Evolutionary conservation across 176 grass and related monocot genomes (phyloP).

Genomic region (Ensete ventricosum): DNA sequence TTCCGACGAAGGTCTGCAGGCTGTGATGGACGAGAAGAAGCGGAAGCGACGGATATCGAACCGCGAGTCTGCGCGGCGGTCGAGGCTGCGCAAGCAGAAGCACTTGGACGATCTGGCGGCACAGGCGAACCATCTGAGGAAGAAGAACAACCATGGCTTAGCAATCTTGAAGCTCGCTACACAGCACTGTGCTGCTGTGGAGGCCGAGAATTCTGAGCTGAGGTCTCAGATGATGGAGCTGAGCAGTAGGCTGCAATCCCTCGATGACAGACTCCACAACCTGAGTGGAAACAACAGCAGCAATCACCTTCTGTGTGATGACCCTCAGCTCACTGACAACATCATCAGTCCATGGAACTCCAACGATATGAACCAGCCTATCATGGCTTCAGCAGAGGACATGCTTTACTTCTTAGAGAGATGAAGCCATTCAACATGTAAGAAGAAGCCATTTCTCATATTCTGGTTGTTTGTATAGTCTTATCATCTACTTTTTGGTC

Average conservation of each 20-base stretch:
- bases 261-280: conserved; percentile 55
- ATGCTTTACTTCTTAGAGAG: not conserved
- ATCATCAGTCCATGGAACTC: not conserved
- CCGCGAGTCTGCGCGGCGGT: conserved; percentile 77
- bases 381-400: conserved; percentile 6
- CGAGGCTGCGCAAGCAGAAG: conserved; percentile 84
- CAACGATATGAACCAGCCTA: not conserved
- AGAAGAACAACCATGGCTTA: conserved; percentile 61
- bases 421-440: not conserved
- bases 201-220: conserved; percentile 79
- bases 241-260: conserved; percentile 43
- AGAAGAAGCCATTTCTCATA: not conserved
- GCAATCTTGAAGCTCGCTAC: conserved; percentile 42
- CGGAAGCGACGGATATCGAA: conserved; percentile 87
- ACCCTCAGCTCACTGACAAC: not conserved
- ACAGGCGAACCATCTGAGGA: conserved; percentile 52
- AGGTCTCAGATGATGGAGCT: conserved; percentile 72
- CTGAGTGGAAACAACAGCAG: conserved; percentile 30
- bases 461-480: not conserved
- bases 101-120: conserved; percentile 70
- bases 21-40: conserved; percentile 52
- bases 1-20: conserved; percentile 48
- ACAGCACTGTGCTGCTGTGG: conserved; percentile 48
- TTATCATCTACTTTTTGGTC: too few relatives aligned
- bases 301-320: not conserved